phyloP scores from a whole-genome alignment of 805 yeast genomes.

The Sporopachydermia quercuum region DNA sequence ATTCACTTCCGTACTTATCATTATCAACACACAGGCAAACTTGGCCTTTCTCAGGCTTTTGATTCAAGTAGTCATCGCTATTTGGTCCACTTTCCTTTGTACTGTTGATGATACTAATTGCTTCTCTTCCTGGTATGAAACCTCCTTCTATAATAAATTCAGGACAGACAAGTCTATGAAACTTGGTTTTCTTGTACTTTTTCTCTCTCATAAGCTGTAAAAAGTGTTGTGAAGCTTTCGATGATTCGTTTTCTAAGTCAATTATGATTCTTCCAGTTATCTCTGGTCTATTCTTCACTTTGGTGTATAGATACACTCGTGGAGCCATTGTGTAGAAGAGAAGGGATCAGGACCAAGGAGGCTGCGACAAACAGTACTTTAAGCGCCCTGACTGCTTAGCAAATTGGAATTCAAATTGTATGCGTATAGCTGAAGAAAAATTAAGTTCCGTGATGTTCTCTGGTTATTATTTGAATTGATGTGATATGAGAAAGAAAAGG shows the following conservation, averaged over 20 bases:
- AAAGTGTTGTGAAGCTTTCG: not conserved
- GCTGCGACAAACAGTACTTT: too few species aligned
- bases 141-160: not conserved
- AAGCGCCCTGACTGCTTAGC: too few species aligned
- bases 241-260: not conserved
- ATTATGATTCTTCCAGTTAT: not conserved
- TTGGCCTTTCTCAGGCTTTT: not conserved
- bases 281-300: not conserved
- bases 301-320: not conserved
- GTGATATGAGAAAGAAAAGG: too few species aligned
- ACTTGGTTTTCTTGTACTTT: not conserved
- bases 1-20: not conserved
- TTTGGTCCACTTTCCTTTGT: too few species aligned
- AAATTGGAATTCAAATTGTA: too few species aligned
- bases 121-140: not conserved
- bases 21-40: not conserved
- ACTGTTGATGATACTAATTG: not conserved
- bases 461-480: too few species aligned
- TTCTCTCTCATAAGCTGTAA: not conserved
- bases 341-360: too few species aligned
- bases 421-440: too few species aligned
- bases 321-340: not conserved
- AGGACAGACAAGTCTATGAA: not conserved
- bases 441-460: too few species aligned
- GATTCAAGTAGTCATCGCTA: too few species aligned